Conservation (phyloP, 371 early-diverging fungal species). For the Mucor piriformis region DNA sequence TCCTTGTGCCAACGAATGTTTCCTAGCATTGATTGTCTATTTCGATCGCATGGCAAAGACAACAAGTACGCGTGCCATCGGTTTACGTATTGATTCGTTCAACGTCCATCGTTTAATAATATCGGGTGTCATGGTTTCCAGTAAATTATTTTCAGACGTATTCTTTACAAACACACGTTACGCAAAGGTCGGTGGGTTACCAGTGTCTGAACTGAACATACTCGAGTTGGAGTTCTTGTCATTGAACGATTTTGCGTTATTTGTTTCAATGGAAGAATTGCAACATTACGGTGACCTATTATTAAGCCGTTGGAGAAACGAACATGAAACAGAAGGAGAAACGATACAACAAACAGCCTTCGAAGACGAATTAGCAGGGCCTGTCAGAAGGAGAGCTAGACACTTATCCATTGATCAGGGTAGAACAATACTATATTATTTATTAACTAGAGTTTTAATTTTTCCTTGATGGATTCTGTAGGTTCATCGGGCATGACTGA, state of each 20-base stretch:
- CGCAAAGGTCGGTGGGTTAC: constrained; percentile 90
- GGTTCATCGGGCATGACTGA: constrained; percentile 48
- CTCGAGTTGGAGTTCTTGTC: constrained; percentile 85
- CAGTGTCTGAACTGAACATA: constrained; percentile 85
- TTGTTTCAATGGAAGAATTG: constrained; percentile 72
- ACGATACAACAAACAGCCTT: not conserved
- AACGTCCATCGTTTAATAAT: constrained; percentile 91
- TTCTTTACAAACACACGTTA: constrained; percentile 92
- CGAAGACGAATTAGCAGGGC: constrained; percentile 16
- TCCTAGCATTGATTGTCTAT: constrained; percentile 82
- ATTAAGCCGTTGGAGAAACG: constrained; percentile 61
- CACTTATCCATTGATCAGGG: constrained; percentile 24
- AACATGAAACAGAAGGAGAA: constrained; percentile 18
- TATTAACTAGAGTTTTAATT: constrained; percentile 13
- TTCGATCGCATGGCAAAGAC: constrained; percentile 75
- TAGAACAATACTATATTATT: constrained; percentile 1
- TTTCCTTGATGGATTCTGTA: constrained; percentile 18
- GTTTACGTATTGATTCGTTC: constrained; percentile 79
- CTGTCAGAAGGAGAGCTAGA: constrained; percentile 26
- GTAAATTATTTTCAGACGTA: constrained; percentile 87
- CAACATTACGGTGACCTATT: constrained; percentile 80
- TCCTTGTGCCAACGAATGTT: constrained; percentile 87
- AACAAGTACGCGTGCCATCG: constrained; percentile 39
- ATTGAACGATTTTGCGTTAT: constrained; percentile 76
- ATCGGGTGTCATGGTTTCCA: constrained; percentile 77